A percentile compares a stretch with the other conserved stretches of the same genome.
phyloP scores from a whole-genome alignment of 768 basidiomycete species.

The Suillus variegatus region DNA sequence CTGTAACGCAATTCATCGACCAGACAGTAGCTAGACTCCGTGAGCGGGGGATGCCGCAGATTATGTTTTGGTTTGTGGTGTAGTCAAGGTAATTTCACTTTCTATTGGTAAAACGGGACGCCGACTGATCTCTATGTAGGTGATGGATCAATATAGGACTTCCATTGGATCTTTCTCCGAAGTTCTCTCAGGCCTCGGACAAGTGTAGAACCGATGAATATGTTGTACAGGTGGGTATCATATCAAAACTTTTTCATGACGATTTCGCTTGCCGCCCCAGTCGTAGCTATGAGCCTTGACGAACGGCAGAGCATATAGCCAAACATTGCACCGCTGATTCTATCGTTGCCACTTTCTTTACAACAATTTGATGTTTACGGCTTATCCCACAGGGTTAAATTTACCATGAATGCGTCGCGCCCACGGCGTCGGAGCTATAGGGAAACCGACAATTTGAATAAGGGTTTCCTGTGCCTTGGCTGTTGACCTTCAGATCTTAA shows the following conservation, averaged over 20 bases:
- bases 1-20: neutral
- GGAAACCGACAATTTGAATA: neutral
- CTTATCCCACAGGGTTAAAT: neutral
- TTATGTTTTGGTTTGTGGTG: slow-evolving; percentile 76
- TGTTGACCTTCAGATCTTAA: neutral
- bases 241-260: slow-evolving; percentile 38
- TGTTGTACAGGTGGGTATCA: slow-evolving; percentile 29
- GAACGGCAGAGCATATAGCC: slow-evolving; percentile 67
- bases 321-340: slow-evolving; percentile 65
- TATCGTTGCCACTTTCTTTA: slow-evolving; percentile 8
- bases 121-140: slow-evolving; percentile 33
- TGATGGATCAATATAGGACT: slow-evolving; percentile 55
- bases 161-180: slow-evolving; percentile 71
- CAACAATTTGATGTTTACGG: slow-evolving; percentile 14
- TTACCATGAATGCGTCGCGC: neutral
- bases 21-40: slow-evolving; percentile 38
- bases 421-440: neutral
- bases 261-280: slow-evolving; percentile 76
- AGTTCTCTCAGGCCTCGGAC: slow-evolving; percentile 66
- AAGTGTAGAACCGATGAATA: slow-evolving; percentile 53
- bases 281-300: slow-evolving; percentile 64
- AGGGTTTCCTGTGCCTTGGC: neutral
- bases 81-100: slow-evolving; percentile 61
- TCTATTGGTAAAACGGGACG: neutral
- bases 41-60: slow-evolving; percentile 75